Base-by-base conservation (phyloP, 2,329 filamentous ascomycete species). In the Penicillium expansum region DNA sequence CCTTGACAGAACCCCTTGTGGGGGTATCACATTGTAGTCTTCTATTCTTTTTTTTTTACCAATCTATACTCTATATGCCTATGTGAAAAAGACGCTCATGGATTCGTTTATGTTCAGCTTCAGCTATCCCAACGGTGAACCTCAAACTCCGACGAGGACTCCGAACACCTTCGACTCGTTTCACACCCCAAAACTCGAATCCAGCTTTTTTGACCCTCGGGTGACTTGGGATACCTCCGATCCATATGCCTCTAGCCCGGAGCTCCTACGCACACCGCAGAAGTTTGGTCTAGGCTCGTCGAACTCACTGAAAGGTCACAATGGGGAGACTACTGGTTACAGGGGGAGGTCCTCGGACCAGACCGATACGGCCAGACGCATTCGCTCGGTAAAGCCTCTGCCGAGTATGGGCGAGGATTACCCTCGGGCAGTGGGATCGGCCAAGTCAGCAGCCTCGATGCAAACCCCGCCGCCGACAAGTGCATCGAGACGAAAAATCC, bases 381-480 rank as follows among this genome's bases (percentile, higher is more conserved):
- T 69, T 55, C 69, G 69, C 10, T 48, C 66, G 3, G 54, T 67
- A 24, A 74, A 66, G 50, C 68, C 67, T 8, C 62, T 69, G 54
- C 64, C 62, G 38, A 51, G 56, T 39, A 38, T 63, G 52, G 55
- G 59, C 39, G 69, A 75, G 42, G 69, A 74, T 54, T 70, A 67
- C 10, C 67, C 71, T 20, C 68, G 67, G 16, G 69, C 71, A 16
- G 66, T 71, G 44, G 70, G 69, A 43, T 74, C 74, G 13, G 67
- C 71, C 56, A 76, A 73, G 52, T 78, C 75, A 9, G 76, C 76
- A 29, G 75, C 75, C 33, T 77, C 75, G 14, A 85, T 86, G 76
- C 83, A 86, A 70, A 86, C 84, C 13, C 84, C 84, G 33, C 84
- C 84, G 48, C 83, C 84, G 3, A 86, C 83, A 27, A 79, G 83